Evolutionary conservation across 2,329 filamentous ascomycete species (phyloP).

Genomic region (Orbilia oligospora): DNA sequence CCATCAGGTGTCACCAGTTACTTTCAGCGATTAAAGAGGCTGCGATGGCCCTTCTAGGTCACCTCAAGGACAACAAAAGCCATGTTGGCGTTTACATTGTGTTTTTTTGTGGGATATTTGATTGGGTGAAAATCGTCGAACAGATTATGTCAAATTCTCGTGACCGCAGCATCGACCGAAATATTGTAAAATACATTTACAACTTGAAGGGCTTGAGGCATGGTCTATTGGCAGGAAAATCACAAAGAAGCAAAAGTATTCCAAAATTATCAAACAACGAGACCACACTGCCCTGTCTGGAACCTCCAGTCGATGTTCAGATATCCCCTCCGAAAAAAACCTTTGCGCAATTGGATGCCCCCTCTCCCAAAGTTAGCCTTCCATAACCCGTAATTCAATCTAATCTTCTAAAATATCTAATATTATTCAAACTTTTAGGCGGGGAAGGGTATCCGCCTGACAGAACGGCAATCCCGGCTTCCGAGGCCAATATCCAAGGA

Average conservation of each 20-base stretch:
- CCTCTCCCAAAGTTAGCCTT: too few species aligned
- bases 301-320: not conserved
- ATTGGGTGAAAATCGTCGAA: not conserved
- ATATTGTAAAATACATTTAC: not conserved
- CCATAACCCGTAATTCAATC: too few species aligned
- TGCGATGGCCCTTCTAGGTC: too few species aligned
- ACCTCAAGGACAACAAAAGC: too few species aligned
- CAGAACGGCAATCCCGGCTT: too few species aligned
- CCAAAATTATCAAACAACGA: not conserved
- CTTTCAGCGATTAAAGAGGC: not conserved
- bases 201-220: not conserved
- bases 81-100: not conserved
- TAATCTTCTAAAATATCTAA: too few species aligned
- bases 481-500: too few species aligned
- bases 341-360: too few species aligned
- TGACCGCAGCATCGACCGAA: not conserved
- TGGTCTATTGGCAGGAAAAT: not conserved
- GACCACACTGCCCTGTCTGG: not conserved
- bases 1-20: too few species aligned
- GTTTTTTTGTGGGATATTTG: not conserved
- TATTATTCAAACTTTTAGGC: too few species aligned
- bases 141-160: not conserved
- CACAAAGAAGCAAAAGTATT: not conserved
- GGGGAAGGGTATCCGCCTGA: too few species aligned
- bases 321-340: too few species aligned